Base-by-base conservation (phyloP, 768 basidiomycete species). In the Termitomyces titanicus region DNA sequence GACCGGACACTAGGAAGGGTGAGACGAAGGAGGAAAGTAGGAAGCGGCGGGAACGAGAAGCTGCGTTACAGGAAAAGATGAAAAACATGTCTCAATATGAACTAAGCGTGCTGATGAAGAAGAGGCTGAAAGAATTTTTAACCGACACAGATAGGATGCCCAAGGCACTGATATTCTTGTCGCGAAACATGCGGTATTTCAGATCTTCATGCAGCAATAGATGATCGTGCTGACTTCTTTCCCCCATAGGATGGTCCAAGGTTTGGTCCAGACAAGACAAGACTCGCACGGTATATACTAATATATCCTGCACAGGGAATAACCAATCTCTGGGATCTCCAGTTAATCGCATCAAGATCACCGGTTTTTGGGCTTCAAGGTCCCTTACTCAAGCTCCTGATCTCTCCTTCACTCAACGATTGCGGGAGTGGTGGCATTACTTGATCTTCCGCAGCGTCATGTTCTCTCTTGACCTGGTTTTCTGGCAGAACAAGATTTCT, bases 261-360 rank as follows among this genome's bases (percentile, higher is more conserved):
- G 77, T 74, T 51, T 52, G 56, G 62, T 12, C 20, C 45, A 22
- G 20, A 51, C 11, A 24, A 46, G 33, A 51, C 17, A 24, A 46
- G 33, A 51, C 17, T 40, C 12, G 15, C 38, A 25, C n/a, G 67
- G 72, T 68, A 69, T 48, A 53, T 68, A 33, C 64, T 69, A 68
- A 53, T 31, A 9, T 42, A 20, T 31, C 34, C 38, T 18, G 31
- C 42, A 17, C 44, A 86, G 79, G 87, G 17, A 92, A 92, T 68
- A 93, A 93, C 62, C 89, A 94, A 68, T 73, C 80, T 2, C 82
- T 95, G 35, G 89, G 90, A 13, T 89, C 89, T 3, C 93, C 93
- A 0, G 89, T 93, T 0, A 94, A 95, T 65, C 83, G 93, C 18
- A 86, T 97, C 72, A 94, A 92, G 68, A 89, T 95, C 51, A 92